A percentile compares a stretch with the other conserved stretches of the same genome.
Evolutionary conservation across 2,329 filamentous ascomycete species (phyloP).

Genomic region (Colletotrichum gigasporum): DNA sequence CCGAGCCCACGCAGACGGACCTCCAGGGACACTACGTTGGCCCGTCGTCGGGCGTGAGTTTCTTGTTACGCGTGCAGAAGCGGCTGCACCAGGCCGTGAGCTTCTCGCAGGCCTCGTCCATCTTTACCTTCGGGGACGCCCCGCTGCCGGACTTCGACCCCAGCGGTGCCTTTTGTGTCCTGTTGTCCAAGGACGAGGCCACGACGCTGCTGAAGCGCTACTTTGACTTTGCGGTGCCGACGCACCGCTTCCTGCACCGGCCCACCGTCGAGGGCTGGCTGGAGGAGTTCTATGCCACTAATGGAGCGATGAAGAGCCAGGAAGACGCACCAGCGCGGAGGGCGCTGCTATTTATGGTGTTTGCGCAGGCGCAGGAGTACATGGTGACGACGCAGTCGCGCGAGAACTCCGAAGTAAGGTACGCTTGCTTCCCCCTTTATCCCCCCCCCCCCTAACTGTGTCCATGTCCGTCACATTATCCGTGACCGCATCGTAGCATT

Average conservation of each 20-base stretch:
- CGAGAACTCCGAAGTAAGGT: slow-evolving; percentile 27
- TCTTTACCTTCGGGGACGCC: slow-evolving; percentile 61
- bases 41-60: slow-evolving; percentile 42
- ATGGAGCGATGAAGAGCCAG: slow-evolving; percentile 39
- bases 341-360: slow-evolving; percentile 58
- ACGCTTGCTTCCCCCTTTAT: not conserved
- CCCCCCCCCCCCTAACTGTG: not conserved
- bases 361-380: slow-evolving; percentile 60
- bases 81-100: slow-evolving; percentile 35
- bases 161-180: slow-evolving; percentile 43
- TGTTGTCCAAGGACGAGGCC: slow-evolving; percentile 50
- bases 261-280: slow-evolving; percentile 60
- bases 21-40: slow-evolving; percentile 44
- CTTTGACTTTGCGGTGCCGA: slow-evolving; percentile 66
- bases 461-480: not conserved
- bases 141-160: slow-evolving; percentile 52
- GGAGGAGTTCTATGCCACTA: slow-evolving; percentile 50
- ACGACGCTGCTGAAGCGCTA: slow-evolving; percentile 56
- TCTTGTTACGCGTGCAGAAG: slow-evolving; percentile 42
- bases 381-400: slow-evolving; percentile 27
- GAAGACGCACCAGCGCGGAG: slow-evolving; percentile 40
- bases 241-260: slow-evolving; percentile 63
- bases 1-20: slow-evolving; percentile 42
- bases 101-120: slow-evolving; percentile 48
- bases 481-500: not conserved